Base-by-base conservation (phyloP, 176 grass and related monocot genomes). In the Cymbopogon citratus region DNA sequence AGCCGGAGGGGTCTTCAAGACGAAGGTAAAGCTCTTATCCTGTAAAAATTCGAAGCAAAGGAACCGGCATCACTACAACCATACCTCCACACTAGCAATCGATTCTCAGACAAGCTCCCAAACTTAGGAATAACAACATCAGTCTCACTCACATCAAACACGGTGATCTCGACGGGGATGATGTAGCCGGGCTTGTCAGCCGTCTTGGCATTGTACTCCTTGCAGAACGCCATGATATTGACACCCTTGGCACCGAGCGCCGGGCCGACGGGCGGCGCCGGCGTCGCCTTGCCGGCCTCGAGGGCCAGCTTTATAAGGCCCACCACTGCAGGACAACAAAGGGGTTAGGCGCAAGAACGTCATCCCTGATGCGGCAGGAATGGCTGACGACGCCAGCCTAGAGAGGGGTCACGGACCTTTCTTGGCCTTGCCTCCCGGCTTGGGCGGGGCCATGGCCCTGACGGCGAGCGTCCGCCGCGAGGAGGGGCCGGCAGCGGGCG, bases 21-120 rank as follows among this genome's bases (percentile, higher is more conserved):
- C 86, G 81, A 98, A 98, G 7, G 96, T 98, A 81, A 95, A 98
- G 77, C 96, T 98, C 79, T 92, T 98, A 81, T 98, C 96, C 95
- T 98, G 76, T 12, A 66, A 73, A 60, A 39, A 84, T 52, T 9
- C 25, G 40, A 81, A 21, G 31, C 39, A 90, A 85, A 28, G 26
- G 2, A n/a, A 45, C 12, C 81, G 12, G 39, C 5, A 38, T 43
- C 19, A 49, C 10, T 9, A 44, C n/a, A 21, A 49, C 0, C 12
- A 52, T 54, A 29, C 28, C 23, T 24, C 21, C 45, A 72, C 38
- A 60, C 41, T 78, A 78, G 48, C 26, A 60, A 60, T 15, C 63
- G 28, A 71, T 73, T 8, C 43, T 33, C 36, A 27, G 39, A 29
- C n/a, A 80, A 66, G 35, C 67, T 5, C 3, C 29, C 5, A 12